Percentiles rank a stretch among this genome's conserved stretches.
Evolutionary conservation across 2,329 filamentous ascomycete genomes (phyloP).

Genomic region (Fusarium annulatum): DNA sequence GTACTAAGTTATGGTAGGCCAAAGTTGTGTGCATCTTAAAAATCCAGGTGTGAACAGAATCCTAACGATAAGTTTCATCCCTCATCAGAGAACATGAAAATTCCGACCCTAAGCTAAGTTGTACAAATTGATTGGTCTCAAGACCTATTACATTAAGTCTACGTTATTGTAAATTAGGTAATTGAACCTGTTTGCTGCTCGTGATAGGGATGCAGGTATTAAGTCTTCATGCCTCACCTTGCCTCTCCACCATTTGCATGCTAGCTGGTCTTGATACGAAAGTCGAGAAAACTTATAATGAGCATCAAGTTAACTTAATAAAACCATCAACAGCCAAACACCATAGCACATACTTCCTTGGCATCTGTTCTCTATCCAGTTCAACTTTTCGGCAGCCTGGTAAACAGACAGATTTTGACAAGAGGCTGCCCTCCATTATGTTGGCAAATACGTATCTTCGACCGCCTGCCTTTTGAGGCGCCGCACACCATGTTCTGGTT

Average conservation of each 20-base stretch:
- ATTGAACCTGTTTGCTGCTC: neutral
- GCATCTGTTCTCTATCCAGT: neutral
- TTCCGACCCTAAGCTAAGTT: neutral
- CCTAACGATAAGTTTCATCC: neutral
- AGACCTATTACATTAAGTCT: too few relatives aligned
- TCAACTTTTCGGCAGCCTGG: neutral
- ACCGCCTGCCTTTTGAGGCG: slow-evolving; percentile 40
- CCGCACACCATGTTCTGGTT: neutral
- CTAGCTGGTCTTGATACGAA: neutral
- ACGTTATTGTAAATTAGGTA: neutral
- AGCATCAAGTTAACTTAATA: neutral
- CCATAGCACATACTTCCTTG: too few relatives aligned
- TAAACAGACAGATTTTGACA: neutral
- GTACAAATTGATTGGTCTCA: neutral
- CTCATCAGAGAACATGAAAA: neutral
- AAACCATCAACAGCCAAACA: neutral
- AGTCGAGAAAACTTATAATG: neutral
- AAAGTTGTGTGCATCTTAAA: neutral
- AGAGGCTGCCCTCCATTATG: neutral
- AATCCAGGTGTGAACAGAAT: neutral
- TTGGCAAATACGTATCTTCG: slow-evolving; percentile 7
- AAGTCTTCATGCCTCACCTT: neutral
- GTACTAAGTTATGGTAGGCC: neutral
- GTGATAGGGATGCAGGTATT: neutral
- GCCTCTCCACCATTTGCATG: neutral